Base-by-base conservation (phyloP, 169 alveolate genomes). In the Plasmodium ovale region DNA sequence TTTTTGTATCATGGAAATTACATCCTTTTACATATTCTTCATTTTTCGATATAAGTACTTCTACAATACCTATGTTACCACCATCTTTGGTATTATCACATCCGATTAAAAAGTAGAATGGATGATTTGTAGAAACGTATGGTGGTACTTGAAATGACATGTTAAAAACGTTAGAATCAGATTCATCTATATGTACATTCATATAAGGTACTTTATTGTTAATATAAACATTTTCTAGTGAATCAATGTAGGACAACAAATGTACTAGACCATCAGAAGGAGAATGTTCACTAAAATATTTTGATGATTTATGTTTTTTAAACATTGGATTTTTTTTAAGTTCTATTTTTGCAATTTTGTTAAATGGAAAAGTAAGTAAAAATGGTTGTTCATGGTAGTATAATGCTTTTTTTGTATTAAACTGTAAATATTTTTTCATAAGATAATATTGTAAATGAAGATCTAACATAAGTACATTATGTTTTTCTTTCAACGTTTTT, bases 61-160 rank as follows among this genome's bases (percentile, higher is more conserved):
- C 90, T 1, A 68, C 90, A 9, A 82, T 19, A 7, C 90, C 90
- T 0, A 67, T 37, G 9, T 67, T 64, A 0, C 90, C 90, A 9
- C 47, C 84, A 67, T 27, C 84, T 7, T 65, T 68, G 0, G 65
- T 82, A 42, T 82, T 82, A 29, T 82, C 37, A 51, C 90, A 82
- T 1, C 90, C 90, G 29, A 82, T 35, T 33, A 82, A 10, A n/a
- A 82, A 51, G 53, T 82, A 82, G 19, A 65, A 53, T 10, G 90
- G 84, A 23, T 82, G 51, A 2, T 23, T n/a, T 6, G 33, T 51
- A 4, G 49, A 47, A 19, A 82, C 35, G 29, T 67, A 82, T 0
- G 90, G 51, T 35, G 90, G 90, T 0, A 82, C 70, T 51, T 82
- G 90, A 49, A 82, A 35, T 10, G 69, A 35, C 12, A 82, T 12